Conservation (phyloP, 805 yeast species). For the Candida lessepsii region DNA sequence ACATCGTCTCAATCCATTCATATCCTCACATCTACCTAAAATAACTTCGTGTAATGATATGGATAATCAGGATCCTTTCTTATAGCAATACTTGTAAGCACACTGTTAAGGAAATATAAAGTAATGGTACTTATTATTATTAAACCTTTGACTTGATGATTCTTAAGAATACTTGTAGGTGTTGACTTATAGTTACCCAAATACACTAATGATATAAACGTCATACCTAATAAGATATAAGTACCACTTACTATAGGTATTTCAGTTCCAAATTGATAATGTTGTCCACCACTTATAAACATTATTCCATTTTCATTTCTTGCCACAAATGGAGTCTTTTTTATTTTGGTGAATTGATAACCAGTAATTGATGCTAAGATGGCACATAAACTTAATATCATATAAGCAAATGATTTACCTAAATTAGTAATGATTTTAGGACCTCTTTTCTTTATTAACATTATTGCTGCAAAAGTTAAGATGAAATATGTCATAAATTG, state of each 20-base stretch:
- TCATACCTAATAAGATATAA: conserved; percentile 47
- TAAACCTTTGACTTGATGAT: conserved; percentile 14
- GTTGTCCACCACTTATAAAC: conserved; percentile 61
- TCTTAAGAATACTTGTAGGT: conserved; percentile 17
- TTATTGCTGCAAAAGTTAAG: conserved; percentile 43
- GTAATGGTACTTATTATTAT: conserved; percentile 23
- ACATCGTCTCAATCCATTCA: too few relatives aligned
- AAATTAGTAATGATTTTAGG: conserved; percentile 20
- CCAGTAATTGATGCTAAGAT: conserved; percentile 57
- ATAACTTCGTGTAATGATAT: conserved; percentile 32
- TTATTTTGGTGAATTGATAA: conserved; percentile 58
- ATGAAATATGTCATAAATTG: conserved; percentile 48
- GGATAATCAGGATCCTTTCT: conserved; percentile 52
- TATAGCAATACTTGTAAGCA: conserved; percentile 43
- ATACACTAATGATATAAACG: conserved; percentile 41
- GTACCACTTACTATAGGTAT: conserved; percentile 50
- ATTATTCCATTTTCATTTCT: conserved; percentile 50
- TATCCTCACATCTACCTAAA: conserved; percentile 16
- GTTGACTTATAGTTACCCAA: conserved; percentile 32
- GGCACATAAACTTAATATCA: conserved; percentile 31
- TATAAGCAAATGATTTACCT: conserved; percentile 19
- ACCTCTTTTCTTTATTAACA: conserved; percentile 50
- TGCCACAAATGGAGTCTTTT: conserved; percentile 62
- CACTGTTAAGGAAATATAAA: conserved; percentile 40
- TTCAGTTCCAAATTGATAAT: conserved; percentile 73